Evolutionary conservation across 2,329 filamentous ascomycete genomes (phyloP).

Genomic region (Colletotrichum horii): DNA sequence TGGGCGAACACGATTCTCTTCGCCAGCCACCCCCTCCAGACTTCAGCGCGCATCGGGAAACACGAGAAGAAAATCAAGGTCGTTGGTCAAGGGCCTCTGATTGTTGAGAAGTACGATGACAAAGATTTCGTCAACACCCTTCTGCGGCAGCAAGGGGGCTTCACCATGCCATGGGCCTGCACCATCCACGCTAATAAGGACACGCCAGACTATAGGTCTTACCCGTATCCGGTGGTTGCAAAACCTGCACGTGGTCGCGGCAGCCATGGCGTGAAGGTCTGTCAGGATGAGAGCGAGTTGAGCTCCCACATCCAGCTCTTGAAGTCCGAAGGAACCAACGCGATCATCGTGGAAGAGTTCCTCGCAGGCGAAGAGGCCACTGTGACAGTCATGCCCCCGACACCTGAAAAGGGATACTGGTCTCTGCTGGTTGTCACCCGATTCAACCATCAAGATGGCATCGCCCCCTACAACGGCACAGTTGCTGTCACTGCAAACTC

Average conservation of each 20-base stretch:
- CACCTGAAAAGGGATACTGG: conserved; percentile 30
- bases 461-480: conserved; percentile 54
- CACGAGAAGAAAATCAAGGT: background rate
- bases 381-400: conserved; percentile 49
- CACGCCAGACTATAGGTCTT: background rate
- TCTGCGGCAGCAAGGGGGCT: background rate
- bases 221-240: background rate
- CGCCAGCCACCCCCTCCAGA: background rate
- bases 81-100: background rate
- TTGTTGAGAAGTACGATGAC: background rate
- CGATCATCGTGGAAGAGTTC: background rate
- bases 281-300: background rate
- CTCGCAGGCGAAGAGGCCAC: background rate
- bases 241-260: background rate
- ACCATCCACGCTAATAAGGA: background rate
- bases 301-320: background rate
- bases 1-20: background rate
- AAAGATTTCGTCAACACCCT: background rate
- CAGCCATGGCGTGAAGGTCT: background rate
- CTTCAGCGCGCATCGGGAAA: background rate
- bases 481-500: conserved; percentile 55
- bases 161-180: background rate
- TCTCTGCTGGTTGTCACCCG: conserved; percentile 48
- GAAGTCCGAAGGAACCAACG: background rate
- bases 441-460: conserved; percentile 51